Conservation (phyloP, 768 basidiomycete species). For the Collybia sp. region DNA sequence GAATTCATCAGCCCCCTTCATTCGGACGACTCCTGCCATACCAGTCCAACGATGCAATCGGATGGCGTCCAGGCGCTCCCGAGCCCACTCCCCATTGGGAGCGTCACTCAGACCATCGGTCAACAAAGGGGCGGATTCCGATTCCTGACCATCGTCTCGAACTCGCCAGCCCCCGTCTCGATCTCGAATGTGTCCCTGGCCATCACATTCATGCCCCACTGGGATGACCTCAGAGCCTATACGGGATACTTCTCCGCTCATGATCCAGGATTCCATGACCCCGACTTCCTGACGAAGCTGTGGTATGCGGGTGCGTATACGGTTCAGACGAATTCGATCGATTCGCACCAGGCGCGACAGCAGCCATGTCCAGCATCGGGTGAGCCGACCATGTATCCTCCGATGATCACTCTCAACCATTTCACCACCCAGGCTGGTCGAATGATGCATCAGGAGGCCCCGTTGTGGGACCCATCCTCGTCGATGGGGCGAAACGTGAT, state of each 20-base stretch:
- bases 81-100: conserved; percentile 18
- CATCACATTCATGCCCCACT: conserved; percentile 45
- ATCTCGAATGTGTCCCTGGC: conserved; percentile 38
- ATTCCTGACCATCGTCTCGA: conserved; percentile 40
- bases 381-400: conserved; percentile 1
- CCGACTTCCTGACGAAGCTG: conserved; percentile 41
- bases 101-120: conserved; percentile 28
- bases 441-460: conserved; percentile 45
- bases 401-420: neutral
- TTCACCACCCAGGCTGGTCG: conserved; percentile 30
- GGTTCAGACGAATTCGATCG: conserved; percentile 45
- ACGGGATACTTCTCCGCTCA: conserved; percentile 41
- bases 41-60: conserved; percentile 16
- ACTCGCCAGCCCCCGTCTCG: conserved; percentile 27
- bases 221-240: conserved; percentile 39
- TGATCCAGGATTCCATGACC: conserved; percentile 37
- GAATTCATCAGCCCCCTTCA: conserved; percentile 37
- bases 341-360: conserved; percentile 27
- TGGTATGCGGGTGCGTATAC: conserved; percentile 57
- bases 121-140: conserved; percentile 44
- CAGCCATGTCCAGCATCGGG: conserved; percentile 23
- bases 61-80: conserved; percentile 31
- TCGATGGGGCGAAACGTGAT: conserved; percentile 51
- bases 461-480: conserved; percentile 44
- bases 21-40: conserved; percentile 35